Percentiles rank a stretch among this genome's conserved stretches.
Evolutionary conservation across 495 filamentous ascomycete species (phyloP).

Genomic region (Penicillium taxi): DNA sequence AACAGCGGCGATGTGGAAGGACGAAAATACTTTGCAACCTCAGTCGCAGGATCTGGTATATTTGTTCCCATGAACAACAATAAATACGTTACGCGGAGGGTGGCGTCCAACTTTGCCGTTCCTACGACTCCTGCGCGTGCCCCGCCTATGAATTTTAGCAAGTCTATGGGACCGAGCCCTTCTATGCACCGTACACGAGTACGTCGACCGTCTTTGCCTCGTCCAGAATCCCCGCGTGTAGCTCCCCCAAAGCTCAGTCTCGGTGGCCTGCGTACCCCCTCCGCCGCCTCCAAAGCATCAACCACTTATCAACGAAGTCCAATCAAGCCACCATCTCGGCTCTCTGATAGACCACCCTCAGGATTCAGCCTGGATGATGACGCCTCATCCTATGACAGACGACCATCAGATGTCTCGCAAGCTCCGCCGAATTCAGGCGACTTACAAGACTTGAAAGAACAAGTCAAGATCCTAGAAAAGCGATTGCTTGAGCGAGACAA

Average conservation of each 20-base stretch:
- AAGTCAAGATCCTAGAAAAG: constrained; percentile 53
- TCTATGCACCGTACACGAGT: constrained; percentile 58
- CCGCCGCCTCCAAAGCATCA: constrained; percentile 25
- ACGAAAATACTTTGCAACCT: constrained; percentile 70
- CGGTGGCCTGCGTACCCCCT: constrained; percentile 43
- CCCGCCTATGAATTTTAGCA: constrained; percentile 57
- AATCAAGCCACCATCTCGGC: constrained; percentile 36
- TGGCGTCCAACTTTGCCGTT: constrained; percentile 49
- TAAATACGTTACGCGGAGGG: constrained; percentile 55
- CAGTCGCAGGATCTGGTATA: constrained; percentile 73
- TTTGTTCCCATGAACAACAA: constrained; percentile 88
- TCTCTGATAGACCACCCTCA: constrained; percentile 38
- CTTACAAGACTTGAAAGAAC: constrained; percentile 48
- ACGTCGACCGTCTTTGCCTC: constrained; percentile 62
- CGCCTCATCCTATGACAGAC: constrained; percentile 18
- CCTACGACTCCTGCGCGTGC: constrained; percentile 58
- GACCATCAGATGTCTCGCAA: constrained; percentile 37
- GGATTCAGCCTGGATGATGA: constrained; percentile 37
- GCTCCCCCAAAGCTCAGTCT: constrained; percentile 48
- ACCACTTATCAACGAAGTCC: constrained; percentile 34
- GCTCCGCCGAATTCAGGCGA: constrained; percentile 38
- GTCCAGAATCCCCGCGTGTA: constrained; percentile 71
- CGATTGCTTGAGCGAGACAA: constrained; percentile 78
- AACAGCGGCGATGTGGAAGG: constrained; percentile 97
- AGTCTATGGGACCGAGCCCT: constrained; percentile 73